phyloP scores from a whole-genome alignment of 2,329 filamentous ascomycete genomes.

The Fusarium sp. region DNA sequence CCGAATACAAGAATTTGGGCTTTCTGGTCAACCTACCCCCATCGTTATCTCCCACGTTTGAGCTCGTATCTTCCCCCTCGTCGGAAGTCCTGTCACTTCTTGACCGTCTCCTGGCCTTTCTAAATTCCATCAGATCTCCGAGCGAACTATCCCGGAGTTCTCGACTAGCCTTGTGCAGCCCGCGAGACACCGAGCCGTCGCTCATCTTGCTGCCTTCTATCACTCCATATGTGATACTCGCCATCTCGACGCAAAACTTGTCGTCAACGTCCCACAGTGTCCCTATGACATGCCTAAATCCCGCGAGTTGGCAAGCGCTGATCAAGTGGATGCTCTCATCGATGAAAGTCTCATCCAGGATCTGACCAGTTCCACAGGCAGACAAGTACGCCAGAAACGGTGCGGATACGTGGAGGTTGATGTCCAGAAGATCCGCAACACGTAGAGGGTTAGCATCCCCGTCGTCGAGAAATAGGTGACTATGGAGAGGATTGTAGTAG shows the following conservation, averaged over 20 bases:
- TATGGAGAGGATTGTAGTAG: neutral
- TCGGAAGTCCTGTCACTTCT: neutral
- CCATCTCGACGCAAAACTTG: neutral
- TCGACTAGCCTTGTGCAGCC: neutral
- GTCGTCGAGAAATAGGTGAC: neutral
- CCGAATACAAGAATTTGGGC: neutral
- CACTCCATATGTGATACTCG: neutral
- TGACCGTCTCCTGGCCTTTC: neutral
- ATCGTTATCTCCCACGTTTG: neutral
- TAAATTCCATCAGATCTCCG: neutral
- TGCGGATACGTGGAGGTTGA: neutral
- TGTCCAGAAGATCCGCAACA: neutral
- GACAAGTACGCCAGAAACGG: conserved; percentile 4
- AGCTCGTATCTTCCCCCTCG: neutral
- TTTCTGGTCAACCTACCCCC: neutral
- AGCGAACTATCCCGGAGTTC: neutral
- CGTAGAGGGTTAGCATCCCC: neutral
- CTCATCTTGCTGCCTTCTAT: neutral
- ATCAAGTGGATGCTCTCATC: conserved; percentile 12
- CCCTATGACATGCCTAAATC: neutral
- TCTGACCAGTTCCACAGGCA: neutral
- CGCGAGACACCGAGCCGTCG: neutral
- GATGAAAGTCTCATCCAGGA: neutral
- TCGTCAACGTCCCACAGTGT: neutral
- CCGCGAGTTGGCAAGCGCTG: conserved; percentile 1